phyloP scores from a whole-genome alignment of 352 stramenopile genomes.

The Phytophthora palmivora region DNA sequence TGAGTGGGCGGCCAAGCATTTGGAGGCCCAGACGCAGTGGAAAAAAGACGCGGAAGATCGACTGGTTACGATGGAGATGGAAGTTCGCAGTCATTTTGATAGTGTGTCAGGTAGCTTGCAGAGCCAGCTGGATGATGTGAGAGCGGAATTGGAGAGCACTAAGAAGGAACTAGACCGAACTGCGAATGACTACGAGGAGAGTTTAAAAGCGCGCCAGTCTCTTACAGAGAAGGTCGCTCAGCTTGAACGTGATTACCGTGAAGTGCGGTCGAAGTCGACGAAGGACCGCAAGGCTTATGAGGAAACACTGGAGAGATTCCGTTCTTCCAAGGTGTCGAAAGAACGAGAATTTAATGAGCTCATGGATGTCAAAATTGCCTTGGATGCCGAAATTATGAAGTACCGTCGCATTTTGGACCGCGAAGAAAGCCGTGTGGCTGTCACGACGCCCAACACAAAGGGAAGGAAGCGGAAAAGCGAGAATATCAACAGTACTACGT shows the following conservation, averaged over 20 bases:
- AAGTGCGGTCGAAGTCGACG: slow-evolving; percentile 78
- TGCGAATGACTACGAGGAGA: slow-evolving; percentile 84
- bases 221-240: slow-evolving; percentile 85
- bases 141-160: slow-evolving; percentile 65
- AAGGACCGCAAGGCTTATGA: slow-evolving; percentile 84
- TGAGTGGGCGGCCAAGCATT: slow-evolving; percentile 81
- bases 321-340: slow-evolving; percentile 74
- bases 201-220: slow-evolving; percentile 69
- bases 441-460: slow-evolving; percentile 60
- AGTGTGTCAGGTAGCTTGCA: slow-evolving; percentile 58
- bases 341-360: slow-evolving; percentile 88
- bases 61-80: slow-evolving; percentile 70
- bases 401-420: slow-evolving; percentile 86
- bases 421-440: slow-evolving; percentile 72
- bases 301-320: slow-evolving; percentile 69
- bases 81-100: slow-evolving; percentile 80
- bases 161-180: slow-evolving; percentile 83
- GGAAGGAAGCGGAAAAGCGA: slow-evolving; percentile 78
- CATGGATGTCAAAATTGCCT: slow-evolving; percentile 88
- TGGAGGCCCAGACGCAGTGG: slow-evolving; percentile 75
- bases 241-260: slow-evolving; percentile 79
- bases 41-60: slow-evolving; percentile 85
- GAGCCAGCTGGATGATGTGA: slow-evolving; percentile 70
- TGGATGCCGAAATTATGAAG: slow-evolving; percentile 80
- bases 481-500: slow-evolving; percentile 17